phyloP scores from a whole-genome alignment of 768 basidiomycete genomes.

The Panellus pusillus region DNA sequence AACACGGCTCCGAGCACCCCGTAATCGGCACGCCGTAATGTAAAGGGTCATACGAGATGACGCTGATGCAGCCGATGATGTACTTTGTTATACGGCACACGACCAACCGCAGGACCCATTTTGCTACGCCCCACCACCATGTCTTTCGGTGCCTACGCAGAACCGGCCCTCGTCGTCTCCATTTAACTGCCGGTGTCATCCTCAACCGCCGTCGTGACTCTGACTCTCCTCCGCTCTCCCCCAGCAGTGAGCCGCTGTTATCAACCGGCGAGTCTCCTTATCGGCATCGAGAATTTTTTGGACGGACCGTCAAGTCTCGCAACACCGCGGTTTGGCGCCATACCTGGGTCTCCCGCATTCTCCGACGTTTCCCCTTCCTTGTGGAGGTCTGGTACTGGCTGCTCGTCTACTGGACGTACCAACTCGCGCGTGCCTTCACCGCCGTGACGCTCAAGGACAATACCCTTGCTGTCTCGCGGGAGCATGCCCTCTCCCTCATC shows the following conservation, averaged over 20 bases:
- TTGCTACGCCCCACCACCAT: not conserved
- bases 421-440: conserved; percentile 20
- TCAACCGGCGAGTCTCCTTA: conserved; percentile 11
- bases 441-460: conserved; percentile 21
- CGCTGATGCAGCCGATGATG: too few relatives aligned
- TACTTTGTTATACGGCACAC: too few relatives aligned
- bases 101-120: too few relatives aligned
- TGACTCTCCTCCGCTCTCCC: conserved; percentile 16
- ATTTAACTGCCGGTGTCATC: conserved; percentile 21
- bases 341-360: conserved; percentile 14
- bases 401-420: conserved; percentile 22
- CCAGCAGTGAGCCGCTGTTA: conserved; percentile 16
- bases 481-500: conserved; percentile 20
- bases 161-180: conserved; percentile 15
- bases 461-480: conserved; percentile 20
- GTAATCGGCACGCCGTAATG: too few relatives aligned
- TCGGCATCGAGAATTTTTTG: conserved; percentile 14
- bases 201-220: conserved; percentile 18
- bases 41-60: too few relatives aligned
- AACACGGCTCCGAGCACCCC: too few relatives aligned
- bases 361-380: conserved; percentile 21
- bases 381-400: conserved; percentile 23
- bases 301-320: conserved; percentile 14
- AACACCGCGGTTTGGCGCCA: conserved; percentile 22
- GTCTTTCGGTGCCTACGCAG: conserved; percentile 19